Conservation (phyloP, 257 asterid species). For the Craterostigma plantagineum region DNA sequence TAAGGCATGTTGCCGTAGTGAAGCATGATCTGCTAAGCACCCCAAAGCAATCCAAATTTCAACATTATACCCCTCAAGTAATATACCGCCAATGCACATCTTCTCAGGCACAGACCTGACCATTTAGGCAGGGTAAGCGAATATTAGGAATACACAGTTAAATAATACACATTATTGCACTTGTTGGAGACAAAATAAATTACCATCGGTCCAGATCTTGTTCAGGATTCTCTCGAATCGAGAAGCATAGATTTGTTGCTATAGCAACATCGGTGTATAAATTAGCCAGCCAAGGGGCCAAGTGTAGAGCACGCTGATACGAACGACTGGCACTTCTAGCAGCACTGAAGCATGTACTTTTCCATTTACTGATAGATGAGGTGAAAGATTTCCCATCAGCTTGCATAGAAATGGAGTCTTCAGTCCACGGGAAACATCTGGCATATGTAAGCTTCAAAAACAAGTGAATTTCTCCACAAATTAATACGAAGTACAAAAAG, state of each 20-base stretch:
- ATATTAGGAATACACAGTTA: conserved; percentile 2
- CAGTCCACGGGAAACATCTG: conserved; percentile 81
- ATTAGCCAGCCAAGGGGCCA: conserved; percentile 91
- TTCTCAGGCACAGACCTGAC: conserved; percentile 81
- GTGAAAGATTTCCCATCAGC: conserved; percentile 40
- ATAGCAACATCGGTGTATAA: conserved; percentile 61
- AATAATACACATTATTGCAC: conserved; percentile 10
- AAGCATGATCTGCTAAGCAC: conserved; percentile 46
- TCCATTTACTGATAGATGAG: conserved; percentile 60
- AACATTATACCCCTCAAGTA: conserved; percentile 70
- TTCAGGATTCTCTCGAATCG: conserved; percentile 32
- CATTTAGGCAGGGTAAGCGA: conserved; percentile 15
- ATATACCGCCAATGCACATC: conserved; percentile 78
- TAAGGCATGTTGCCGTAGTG: conserved; percentile 80
- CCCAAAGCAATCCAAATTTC: conserved; percentile 94
- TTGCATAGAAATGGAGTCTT: conserved; percentile 21
- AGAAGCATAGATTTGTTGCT: conserved; percentile 47
- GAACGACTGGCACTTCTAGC: conserved; percentile 56
- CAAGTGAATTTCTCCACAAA: conserved; percentile 9
- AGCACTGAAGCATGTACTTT: conserved; percentile 44
- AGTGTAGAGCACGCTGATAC: conserved; percentile 83
- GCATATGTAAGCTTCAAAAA: conserved; percentile 61
- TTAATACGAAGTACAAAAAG: conserved; percentile 8
- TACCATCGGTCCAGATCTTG: conserved; percentile 38
- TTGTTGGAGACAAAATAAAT: conserved; percentile 9